A percentile compares a stretch with the other conserved stretches of the same genome.
phyloP scores from a whole-genome alignment of 2,329 filamentous ascomycete genomes.

The Trichoderma sp. region DNA sequence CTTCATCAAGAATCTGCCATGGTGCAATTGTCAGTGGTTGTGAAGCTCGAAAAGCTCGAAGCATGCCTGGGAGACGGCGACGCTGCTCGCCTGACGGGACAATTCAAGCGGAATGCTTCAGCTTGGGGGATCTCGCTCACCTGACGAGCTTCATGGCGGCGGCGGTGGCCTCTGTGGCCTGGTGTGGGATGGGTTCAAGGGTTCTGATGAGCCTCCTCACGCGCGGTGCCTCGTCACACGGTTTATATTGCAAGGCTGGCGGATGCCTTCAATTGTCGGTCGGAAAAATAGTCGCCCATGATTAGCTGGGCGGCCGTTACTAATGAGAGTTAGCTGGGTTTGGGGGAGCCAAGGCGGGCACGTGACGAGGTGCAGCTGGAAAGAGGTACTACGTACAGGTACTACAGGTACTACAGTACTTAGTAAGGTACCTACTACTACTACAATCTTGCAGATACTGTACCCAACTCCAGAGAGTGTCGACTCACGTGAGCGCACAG shows the following conservation, averaged over 20 bases:
- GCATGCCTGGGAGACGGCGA: neutral
- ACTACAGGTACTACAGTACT: no score
- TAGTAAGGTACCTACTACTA: no score
- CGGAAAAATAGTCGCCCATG: slow-evolving; percentile 30
- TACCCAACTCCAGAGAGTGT: neutral
- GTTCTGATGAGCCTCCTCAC: slow-evolving; percentile 10
- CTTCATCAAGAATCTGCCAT: slow-evolving; percentile 92
- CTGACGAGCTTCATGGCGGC: slow-evolving; percentile 92
- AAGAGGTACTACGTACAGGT: neutral
- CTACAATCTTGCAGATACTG: no score
- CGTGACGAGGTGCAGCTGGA: neutral
- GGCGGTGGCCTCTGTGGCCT: slow-evolving; percentile 21
- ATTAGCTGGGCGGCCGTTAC: slow-evolving; percentile 4
- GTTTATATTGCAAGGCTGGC: slow-evolving; percentile 18
- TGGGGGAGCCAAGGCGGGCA: neutral
- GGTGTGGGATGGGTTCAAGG: slow-evolving; percentile 16
- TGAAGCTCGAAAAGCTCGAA: slow-evolving; percentile 21
- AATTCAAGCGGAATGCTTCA: slow-evolving; percentile 24
- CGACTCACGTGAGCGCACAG: neutral
- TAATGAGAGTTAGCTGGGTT: neutral
- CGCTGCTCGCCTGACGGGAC: neutral
- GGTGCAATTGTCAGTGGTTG: slow-evolving; percentile 26
- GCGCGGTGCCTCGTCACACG: slow-evolving; percentile 19
- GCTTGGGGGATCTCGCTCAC: slow-evolving; percentile 50
- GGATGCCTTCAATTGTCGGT: slow-evolving; percentile 30